Conservation (phyloP, 208 protist species). For the Herpetomonas muscarum region DNA sequence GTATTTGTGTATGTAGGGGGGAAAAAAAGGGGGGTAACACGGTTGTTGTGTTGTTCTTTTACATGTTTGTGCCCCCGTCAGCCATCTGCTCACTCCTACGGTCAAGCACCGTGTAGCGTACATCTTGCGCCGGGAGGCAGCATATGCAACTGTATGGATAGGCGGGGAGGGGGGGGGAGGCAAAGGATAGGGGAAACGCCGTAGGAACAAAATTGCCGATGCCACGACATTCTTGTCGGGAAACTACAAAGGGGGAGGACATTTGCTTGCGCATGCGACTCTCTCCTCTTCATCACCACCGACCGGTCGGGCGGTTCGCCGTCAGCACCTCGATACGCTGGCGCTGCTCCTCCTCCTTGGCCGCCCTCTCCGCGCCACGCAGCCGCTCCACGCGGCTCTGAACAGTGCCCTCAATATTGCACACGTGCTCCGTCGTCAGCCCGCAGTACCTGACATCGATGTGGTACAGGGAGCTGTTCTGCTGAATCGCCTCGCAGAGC, state of each 20-base stretch:
- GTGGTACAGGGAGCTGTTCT: constrained; percentile 47
- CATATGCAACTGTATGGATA: too few relatives aligned
- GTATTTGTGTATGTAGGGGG: background rate
- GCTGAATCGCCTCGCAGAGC: constrained; percentile 38
- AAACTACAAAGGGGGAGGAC: too few relatives aligned
- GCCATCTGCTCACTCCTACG: too few relatives aligned
- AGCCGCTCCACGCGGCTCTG: constrained; percentile 36
- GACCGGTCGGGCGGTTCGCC: constrained; percentile 2
- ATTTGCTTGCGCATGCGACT: too few relatives aligned
- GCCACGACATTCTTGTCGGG: too few relatives aligned
- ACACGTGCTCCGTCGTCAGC: constrained; percentile 33
- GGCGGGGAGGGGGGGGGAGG: too few relatives aligned
- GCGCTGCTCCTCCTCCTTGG: constrained; percentile 20
- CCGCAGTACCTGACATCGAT: constrained; percentile 68
- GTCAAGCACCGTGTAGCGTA: too few relatives aligned
- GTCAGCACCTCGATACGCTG: constrained; percentile 20
- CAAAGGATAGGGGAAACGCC: too few relatives aligned
- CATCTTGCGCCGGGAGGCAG: too few relatives aligned
- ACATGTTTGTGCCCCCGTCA: constrained; percentile 2
- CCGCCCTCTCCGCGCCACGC: constrained; percentile 16
- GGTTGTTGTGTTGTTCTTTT: background rate
- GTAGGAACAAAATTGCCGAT: too few relatives aligned
- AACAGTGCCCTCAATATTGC: constrained; percentile 30
- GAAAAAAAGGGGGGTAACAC: background rate
- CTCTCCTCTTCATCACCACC: background rate